Evolutionary conservation across 2,329 filamentous ascomycete genomes (phyloP).

Genomic region (Sphaceloma murrayae): DNA sequence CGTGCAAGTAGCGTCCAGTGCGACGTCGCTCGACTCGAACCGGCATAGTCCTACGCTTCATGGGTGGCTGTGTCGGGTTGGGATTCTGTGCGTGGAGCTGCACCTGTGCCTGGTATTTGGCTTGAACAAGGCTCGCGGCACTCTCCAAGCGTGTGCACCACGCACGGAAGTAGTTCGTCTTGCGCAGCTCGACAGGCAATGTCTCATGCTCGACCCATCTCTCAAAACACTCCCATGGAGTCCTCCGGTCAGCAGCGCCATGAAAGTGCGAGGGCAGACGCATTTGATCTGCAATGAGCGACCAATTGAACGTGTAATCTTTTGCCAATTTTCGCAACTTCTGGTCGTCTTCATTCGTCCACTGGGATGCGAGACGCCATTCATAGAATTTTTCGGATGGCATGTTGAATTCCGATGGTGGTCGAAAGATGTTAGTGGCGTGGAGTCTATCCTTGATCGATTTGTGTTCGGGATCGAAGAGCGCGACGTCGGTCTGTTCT

Average conservation of each 20-base stretch:
- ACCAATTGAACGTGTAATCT: slow-evolving; percentile 97
- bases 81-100: slow-evolving; percentile 46
- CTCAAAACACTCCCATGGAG: slow-evolving; percentile 98
- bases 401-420: slow-evolving; percentile 86
- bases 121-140: slow-evolving; percentile 50
- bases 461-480: slow-evolving; percentile 86
- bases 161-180: slow-evolving; percentile 87
- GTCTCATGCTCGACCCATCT: slow-evolving; percentile 90
- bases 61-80: slow-evolving; percentile 41
- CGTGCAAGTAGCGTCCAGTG: slow-evolving; percentile 73
- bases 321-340: slow-evolving; percentile 75
- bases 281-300: slow-evolving; percentile 75
- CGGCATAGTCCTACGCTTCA: slow-evolving; percentile 64
- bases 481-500: slow-evolving; percentile 64
- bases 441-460: slow-evolving; percentile 81
- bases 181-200: slow-evolving; percentile 83
- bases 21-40: slow-evolving; percentile 77
- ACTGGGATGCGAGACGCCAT: slow-evolving; percentile 74
- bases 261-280: slow-evolving; percentile 63
- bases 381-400: slow-evolving; percentile 87
- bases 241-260: slow-evolving; percentile 81
- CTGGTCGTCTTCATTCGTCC: slow-evolving; percentile 84
- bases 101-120: slow-evolving; percentile 48
- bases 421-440: slow-evolving; percentile 83
- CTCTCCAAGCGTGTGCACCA: slow-evolving; percentile 55